Percentiles rank a stretch among this genome's conserved stretches.
Evolutionary conservation across 768 basidiomycete genomes (phyloP).

Genomic region (Russula griseocarnosa): DNA sequence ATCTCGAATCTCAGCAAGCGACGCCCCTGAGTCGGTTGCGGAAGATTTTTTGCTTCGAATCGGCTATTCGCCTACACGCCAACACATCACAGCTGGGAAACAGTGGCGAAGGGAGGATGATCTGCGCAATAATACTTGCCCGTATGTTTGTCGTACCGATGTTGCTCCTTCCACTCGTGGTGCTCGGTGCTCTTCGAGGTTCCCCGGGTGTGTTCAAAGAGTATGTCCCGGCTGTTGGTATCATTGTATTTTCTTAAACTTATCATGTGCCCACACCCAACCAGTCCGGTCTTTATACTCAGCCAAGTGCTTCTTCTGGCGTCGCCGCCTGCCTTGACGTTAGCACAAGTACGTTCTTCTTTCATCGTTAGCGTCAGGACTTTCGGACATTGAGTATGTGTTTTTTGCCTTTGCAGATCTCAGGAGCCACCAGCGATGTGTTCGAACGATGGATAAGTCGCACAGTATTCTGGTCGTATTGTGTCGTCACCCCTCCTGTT

Average conservation of each 20-base stretch:
- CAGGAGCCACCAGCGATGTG: slow-evolving; percentile 78
- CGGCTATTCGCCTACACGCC: slow-evolving; percentile 47
- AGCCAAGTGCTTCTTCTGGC: slow-evolving; percentile 77
- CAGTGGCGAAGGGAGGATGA: slow-evolving; percentile 74
- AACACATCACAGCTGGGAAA: slow-evolving; percentile 29
- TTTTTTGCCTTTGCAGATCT: slow-evolving; percentile 48
- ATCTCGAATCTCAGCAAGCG: slow-evolving; percentile 16
- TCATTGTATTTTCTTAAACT: slow-evolving; percentile 1
- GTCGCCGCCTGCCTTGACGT: slow-evolving; percentile 74
- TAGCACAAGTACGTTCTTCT: slow-evolving; percentile 46
- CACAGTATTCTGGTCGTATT: slow-evolving; percentile 93
- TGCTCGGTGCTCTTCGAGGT: slow-evolving; percentile 54
- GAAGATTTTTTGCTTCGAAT: slow-evolving; percentile 47
- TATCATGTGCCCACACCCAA: slow-evolving; percentile 1
- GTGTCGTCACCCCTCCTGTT: slow-evolving; percentile 77
- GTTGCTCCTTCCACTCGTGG: slow-evolving; percentile 72
- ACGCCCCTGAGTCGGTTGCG: slow-evolving; percentile 44
- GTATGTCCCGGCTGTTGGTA: slow-evolving; percentile 45
- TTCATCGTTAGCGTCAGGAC: background rate
- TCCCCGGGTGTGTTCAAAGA: slow-evolving; percentile 65
- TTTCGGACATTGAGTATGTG: slow-evolving; percentile 29
- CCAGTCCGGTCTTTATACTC: slow-evolving; percentile 81
- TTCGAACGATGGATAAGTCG: slow-evolving; percentile 88
- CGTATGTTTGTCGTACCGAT: slow-evolving; percentile 85
- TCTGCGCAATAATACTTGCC: slow-evolving; percentile 72